phyloP scores from a whole-genome alignment of 768 basidiomycete species.

The Panellus pusillus region DNA sequence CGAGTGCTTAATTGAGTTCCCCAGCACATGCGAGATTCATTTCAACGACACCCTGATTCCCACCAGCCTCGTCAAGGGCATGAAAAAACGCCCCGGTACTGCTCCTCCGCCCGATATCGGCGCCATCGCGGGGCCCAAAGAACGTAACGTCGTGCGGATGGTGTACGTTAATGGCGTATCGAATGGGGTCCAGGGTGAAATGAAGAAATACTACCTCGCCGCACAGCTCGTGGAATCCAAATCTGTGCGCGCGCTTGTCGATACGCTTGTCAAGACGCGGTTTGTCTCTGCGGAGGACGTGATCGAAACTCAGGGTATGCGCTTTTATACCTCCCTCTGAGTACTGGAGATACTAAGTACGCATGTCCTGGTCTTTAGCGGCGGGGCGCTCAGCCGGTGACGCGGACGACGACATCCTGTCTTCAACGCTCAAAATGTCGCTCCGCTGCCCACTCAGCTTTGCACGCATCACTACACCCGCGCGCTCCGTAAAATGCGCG shows the following conservation, averaged over 20 bases:
- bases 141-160: conserved; percentile 52
- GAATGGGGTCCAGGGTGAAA: conserved; percentile 20
- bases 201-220: conserved; percentile 62
- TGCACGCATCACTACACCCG: conserved; percentile 59
- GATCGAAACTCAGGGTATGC: conserved; percentile 51
- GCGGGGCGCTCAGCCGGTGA: conserved; percentile 32
- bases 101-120: conserved; percentile 55
- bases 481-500: conserved; percentile 59
- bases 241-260: conserved; percentile 52
- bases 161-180: conserved; percentile 61
- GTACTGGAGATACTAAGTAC: too few relatives aligned
- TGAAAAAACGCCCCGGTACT: conserved; percentile 72
- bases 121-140: conserved; percentile 14
- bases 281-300: conserved; percentile 46
- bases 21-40: conserved; percentile 62
- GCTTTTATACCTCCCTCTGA: too few relatives aligned
- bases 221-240: conserved; percentile 63
- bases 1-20: conserved; percentile 62
- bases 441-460: conserved; percentile 77
- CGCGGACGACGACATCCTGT: conserved; percentile 65
- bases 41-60: conserved; percentile 48
- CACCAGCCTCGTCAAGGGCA: conserved; percentile 55
- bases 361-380: conserved; percentile 33
- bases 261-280: conserved; percentile 52
- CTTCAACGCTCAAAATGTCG: conserved; percentile 62